A percentile compares a stretch with the other conserved stretches of the same genome.
These are phyloP conservation scores for Fragaria vesca DNA, from an alignment of 306 rosid species.

Conservation along the genomic window DNA sequence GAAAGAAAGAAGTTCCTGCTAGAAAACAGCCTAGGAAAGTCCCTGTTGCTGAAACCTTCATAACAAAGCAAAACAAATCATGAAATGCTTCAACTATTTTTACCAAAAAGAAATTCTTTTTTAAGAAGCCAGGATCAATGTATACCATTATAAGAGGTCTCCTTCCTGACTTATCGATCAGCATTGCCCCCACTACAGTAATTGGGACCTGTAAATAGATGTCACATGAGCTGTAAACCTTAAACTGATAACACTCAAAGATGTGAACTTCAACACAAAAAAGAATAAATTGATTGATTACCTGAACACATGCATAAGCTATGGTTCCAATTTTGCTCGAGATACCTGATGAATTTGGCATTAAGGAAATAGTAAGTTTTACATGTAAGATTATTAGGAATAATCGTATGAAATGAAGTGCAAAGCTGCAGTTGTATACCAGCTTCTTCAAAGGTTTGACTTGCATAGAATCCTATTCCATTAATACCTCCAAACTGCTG, in stretches of 20 bases:
- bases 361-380: slow-evolving; percentile 4
- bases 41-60: slow-evolving; percentile 56
- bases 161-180: slow-evolving; percentile 50
- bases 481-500: slow-evolving; percentile 55
- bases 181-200: slow-evolving; percentile 37
- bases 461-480: slow-evolving; percentile 46
- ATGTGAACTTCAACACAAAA: neutral
- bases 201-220: slow-evolving; percentile 44
- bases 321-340: slow-evolving; percentile 60
- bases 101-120: neutral
- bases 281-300: slow-evolving; percentile 18
- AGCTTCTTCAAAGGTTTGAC: slow-evolving; percentile 49
- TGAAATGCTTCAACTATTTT: neutral
- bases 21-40: slow-evolving; percentile 48
- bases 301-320: slow-evolving; percentile 70
- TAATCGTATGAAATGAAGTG: neutral
- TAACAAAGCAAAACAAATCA: neutral
- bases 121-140: neutral
- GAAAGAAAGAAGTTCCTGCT: slow-evolving; percentile 48
- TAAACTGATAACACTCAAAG: neutral
- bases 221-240: neutral
- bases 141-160: slow-evolving; percentile 51
- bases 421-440: slow-evolving; percentile 19
- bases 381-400: neutral
- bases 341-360: slow-evolving; percentile 44